Percentiles rank a stretch among this genome's conserved stretches.
phyloP scores from a whole-genome alignment of 2,329 filamentous ascomycete species.

The Colletotrichum tanaceti region DNA sequence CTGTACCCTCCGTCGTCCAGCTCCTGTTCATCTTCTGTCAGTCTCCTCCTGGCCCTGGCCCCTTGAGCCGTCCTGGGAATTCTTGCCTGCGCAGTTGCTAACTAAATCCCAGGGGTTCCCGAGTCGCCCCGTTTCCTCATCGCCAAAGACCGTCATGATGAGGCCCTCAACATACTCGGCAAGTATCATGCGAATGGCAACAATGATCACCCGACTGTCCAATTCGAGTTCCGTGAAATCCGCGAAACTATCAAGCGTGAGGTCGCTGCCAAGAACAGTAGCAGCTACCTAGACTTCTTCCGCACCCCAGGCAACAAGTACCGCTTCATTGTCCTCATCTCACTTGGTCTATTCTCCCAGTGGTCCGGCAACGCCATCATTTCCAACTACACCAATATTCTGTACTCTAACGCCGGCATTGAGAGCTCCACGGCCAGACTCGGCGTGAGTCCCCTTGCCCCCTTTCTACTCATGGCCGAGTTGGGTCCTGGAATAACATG shows the following conservation, averaged over 20 bases:
- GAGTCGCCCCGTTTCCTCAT: constrained; percentile 58
- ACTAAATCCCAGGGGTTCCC: constrained; percentile 49
- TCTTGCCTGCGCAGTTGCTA: background rate
- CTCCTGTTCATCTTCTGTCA: constrained; percentile 60
- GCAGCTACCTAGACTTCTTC: constrained; percentile 66
- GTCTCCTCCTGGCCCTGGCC: background rate
- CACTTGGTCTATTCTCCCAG: constrained; percentile 69
- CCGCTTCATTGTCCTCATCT: constrained; percentile 63
- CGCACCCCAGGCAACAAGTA: constrained; percentile 68
- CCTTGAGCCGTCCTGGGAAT: background rate
- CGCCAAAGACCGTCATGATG: constrained; percentile 51
- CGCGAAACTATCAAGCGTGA: constrained; percentile 67
- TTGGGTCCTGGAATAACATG: background rate
- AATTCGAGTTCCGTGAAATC: constrained; percentile 70
- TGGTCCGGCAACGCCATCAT: constrained; percentile 71
- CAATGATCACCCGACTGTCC: constrained; percentile 60
- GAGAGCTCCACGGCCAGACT: constrained; percentile 57
- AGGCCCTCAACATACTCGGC: constrained; percentile 51
- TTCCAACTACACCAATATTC: constrained; percentile 66
- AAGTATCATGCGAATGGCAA: constrained; percentile 50
- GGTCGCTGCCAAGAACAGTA: constrained; percentile 58
- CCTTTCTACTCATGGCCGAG: background rate
- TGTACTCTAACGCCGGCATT: constrained; percentile 66
- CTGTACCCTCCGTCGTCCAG: constrained; percentile 60
- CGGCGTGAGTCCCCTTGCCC: constrained; percentile 43